Percentiles rank a stretch among this genome's conserved stretches.
Evolutionary conservation across 1,139 yeast species (phyloP).

Genomic region (Taiozyma sp.): DNA sequence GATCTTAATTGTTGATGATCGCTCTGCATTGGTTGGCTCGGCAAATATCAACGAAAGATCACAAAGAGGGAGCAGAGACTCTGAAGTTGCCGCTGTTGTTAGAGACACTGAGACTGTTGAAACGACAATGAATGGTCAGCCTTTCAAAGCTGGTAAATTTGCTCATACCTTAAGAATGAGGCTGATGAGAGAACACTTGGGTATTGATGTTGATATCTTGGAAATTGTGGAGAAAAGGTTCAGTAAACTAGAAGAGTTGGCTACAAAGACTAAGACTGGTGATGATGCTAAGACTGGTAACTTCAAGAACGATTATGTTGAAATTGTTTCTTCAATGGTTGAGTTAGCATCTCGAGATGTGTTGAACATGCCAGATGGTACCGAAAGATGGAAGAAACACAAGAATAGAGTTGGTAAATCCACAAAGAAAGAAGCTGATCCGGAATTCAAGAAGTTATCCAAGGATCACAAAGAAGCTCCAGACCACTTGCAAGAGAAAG

Average conservation of each 20-base stretch:
- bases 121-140: constrained; percentile 77
- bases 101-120: constrained; percentile 77
- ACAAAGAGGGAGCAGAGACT: constrained; percentile 89
- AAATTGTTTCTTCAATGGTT: constrained; percentile 58
- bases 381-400: constrained; percentile 41
- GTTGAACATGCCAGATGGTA: constrained; percentile 39
- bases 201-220: constrained; percentile 84
- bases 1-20: constrained; percentile 88
- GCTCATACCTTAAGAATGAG: constrained; percentile 87
- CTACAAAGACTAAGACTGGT: constrained; percentile 32
- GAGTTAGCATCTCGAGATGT: constrained; percentile 72
- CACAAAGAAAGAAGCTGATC: neutral
- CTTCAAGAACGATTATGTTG: constrained; percentile 32
- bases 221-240: constrained; percentile 82
- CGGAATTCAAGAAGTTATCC: constrained; percentile 17
- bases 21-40: constrained; percentile 90
- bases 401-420: neutral
- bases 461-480: constrained; percentile 29
- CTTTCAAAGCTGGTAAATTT: constrained; percentile 78
- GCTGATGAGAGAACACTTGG: constrained; percentile 94
- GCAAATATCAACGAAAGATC: constrained; percentile 96
- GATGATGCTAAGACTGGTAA: constrained; percentile 19
- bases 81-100: constrained; percentile 87
- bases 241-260: constrained; percentile 51
- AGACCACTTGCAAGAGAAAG: constrained; percentile 16